Base-by-base conservation (phyloP, 495 filamentous ascomycete genomes). In the Symbiotaphrina buchneri region DNA sequence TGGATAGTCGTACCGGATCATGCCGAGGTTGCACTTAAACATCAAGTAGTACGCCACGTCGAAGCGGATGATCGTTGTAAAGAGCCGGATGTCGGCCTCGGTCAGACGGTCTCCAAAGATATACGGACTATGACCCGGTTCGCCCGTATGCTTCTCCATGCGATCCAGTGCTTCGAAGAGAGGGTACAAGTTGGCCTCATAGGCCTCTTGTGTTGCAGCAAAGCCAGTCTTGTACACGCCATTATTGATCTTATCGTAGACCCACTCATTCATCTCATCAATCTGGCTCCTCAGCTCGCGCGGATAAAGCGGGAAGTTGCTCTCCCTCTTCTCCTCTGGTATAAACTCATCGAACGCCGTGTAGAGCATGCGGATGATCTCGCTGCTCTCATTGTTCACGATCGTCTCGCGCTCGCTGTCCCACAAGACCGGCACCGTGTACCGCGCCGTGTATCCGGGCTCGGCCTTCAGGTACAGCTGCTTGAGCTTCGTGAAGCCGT, bases 1-100 rank as follows among this genome's bases (percentile, higher is more conserved):
- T 17, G 74, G 75, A 42, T 70, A 85, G 4, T 78, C 81, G 15
- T 64, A 68, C 2, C 83, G 54, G 34, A 93, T 90, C 52, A 80
- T 79, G 5, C 71, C 60, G 23, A 91, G 48, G 47, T 93, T 93
- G 46, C 75, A 83, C 57, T 91, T 91, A 59, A 93, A 93, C 49
- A 90, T 79, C 59, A 87, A 80, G 3, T 90, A 80, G 42, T 92
- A 92, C 24, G 87, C 78, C 8, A 67, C 59, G 42, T 92, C 82
- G 52, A 92, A 92, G 20, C 82, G 66, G 34, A 85, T 53, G 28
- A 91, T 71, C 4, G 82, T 91, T 2, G 79, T 77, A 56, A 67
- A 87, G 18, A 87, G 58, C 13, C 82, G 55, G 31, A 93, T 62
- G 51, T 93, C 83, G 0, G 69, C 69, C 56, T 93, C 83, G 3